Conservation (phyloP, 768 basidiomycete genomes). For the Gloeostereum incarnatum region DNA sequence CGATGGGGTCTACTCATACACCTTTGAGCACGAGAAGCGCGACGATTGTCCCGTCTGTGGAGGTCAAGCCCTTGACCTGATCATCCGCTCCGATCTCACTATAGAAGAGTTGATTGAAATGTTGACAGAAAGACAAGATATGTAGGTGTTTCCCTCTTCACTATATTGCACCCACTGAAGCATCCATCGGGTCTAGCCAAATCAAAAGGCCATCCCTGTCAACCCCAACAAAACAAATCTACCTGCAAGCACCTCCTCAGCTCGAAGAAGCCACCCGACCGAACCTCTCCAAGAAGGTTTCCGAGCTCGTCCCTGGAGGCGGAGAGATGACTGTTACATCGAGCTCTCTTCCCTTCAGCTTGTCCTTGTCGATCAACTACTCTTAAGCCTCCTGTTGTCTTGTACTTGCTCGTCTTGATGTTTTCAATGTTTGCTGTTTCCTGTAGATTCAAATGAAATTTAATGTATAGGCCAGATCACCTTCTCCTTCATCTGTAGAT, state of each 20-base stretch:
- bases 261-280: conserved; percentile 84
- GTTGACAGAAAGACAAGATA: conserved; percentile 79
- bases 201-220: conserved; percentile 94
- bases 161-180: too few species aligned
- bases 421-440: too few species aligned
- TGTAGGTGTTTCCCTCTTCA: conserved; percentile 43
- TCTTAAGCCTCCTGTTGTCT: background rate
- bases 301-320: conserved; percentile 67
- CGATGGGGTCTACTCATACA: conserved; percentile 93
- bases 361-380: conserved; percentile 50
- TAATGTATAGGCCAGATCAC: too few species aligned
- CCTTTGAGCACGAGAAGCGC: conserved; percentile 91
- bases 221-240: conserved; percentile 65
- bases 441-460: too few species aligned
- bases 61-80: conserved; percentile 73
- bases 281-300: conserved; percentile 81
- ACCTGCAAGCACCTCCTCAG: conserved; percentile 90
- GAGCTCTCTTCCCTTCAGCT: conserved; percentile 78
- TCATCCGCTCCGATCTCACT: conserved; percentile 62
- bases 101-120: conserved; percentile 85
- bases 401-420: too few species aligned
- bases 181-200: conserved; percentile 59
- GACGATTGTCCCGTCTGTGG: conserved; percentile 97
- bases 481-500: conserved; percentile 68
- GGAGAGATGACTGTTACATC: conserved; percentile 86